Percentiles rank a stretch among this genome's conserved stretches.
phyloP scores from a whole-genome alignment of 495 filamentous ascomycete species.

The Apodospora peruviana region DNA sequence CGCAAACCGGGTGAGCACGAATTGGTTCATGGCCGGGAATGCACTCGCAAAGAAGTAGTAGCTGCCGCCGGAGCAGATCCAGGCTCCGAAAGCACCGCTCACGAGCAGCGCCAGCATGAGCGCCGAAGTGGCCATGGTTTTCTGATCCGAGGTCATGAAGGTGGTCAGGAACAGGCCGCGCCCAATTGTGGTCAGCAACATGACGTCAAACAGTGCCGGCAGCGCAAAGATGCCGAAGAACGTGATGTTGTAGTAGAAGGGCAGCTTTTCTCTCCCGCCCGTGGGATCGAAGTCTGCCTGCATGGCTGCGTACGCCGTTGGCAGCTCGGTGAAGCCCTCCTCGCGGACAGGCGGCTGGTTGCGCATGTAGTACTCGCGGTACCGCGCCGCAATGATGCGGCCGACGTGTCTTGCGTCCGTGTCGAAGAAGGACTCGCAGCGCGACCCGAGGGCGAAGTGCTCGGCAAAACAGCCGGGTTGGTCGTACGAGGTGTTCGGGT shows the following conservation, averaged over 20 bases:
- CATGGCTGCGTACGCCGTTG: constrained; percentile 39
- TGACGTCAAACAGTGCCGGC: constrained; percentile 55
- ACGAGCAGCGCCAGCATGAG: constrained; percentile 53
- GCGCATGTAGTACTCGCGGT: constrained; percentile 43
- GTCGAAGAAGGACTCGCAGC: constrained; percentile 57
- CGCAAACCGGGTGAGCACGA: constrained; percentile 52
- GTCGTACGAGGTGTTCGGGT: constrained; percentile 51
- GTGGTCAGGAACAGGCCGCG: constrained; percentile 54
- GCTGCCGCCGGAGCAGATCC: constrained; percentile 53
- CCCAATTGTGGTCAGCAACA: constrained; percentile 51
- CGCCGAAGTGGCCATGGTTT: constrained; percentile 48
- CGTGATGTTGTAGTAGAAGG: constrained; percentile 47
- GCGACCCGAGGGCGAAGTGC: constrained; percentile 54
- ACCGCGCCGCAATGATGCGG: constrained; percentile 49
- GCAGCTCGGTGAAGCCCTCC: constrained; percentile 14
- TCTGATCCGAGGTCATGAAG: constrained; percentile 46
- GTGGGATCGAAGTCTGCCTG: constrained; percentile 53
- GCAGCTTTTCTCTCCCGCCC: constrained; percentile 37
- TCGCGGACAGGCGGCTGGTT: constrained; percentile 32
- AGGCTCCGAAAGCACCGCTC: constrained; percentile 53
- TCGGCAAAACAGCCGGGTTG: constrained; percentile 59
- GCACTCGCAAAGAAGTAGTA: constrained; percentile 58
- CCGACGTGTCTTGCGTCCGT: constrained; percentile 49
- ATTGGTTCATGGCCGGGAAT: constrained; percentile 57
- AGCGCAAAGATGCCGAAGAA: constrained; percentile 58